Evolutionary conservation across 345 rosid genomes (phyloP).

Genomic region (Syzygium jambos): DNA sequence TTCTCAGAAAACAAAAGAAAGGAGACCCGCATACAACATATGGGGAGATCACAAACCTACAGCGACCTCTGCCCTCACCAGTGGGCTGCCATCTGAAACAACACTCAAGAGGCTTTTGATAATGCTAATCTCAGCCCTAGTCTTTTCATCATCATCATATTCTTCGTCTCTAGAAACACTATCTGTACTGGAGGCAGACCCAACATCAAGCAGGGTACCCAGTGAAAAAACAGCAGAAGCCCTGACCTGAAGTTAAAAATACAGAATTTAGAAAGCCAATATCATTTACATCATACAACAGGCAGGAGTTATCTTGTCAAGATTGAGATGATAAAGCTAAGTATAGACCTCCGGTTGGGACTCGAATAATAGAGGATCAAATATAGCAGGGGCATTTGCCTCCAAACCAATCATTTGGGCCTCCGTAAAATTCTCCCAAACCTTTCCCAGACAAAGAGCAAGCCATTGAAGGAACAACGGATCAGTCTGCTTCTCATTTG

Average conservation of each 20-base stretch:
- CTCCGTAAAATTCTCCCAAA: conserved; percentile 95
- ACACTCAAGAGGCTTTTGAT: conserved; percentile 64
- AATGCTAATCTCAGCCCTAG: conserved; percentile 71
- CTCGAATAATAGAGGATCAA: conserved; percentile 57
- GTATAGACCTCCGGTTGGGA: conserved; percentile 91
- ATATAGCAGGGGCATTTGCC: conserved; percentile 69
- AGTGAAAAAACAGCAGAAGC: conserved; percentile 93
- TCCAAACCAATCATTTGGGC: conserved; percentile 78
- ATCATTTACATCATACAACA: not conserved
- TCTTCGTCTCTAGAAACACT: conserved; percentile 61
- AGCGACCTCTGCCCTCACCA: conserved; percentile 98
- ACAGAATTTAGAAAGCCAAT: not conserved
- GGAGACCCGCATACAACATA: not conserved
- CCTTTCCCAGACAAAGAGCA: conserved; percentile 92
- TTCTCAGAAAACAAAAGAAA: not conserved
- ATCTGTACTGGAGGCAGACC: conserved; percentile 60
- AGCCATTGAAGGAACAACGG: conserved; percentile 96
- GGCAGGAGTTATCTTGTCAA: not conserved
- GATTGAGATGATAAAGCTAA: not conserved
- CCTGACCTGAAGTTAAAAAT: conserved; percentile 66
- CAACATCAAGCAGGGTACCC: conserved; percentile 91
- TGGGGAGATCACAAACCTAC: conserved; percentile 54
- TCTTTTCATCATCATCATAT: conserved; percentile 90
- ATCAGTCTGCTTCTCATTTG: conserved; percentile 60
- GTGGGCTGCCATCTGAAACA: conserved; percentile 94